Evolutionary conservation across 768 basidiomycete genomes (phyloP).

Genomic region (Auriscalpium microsporum): DNA sequence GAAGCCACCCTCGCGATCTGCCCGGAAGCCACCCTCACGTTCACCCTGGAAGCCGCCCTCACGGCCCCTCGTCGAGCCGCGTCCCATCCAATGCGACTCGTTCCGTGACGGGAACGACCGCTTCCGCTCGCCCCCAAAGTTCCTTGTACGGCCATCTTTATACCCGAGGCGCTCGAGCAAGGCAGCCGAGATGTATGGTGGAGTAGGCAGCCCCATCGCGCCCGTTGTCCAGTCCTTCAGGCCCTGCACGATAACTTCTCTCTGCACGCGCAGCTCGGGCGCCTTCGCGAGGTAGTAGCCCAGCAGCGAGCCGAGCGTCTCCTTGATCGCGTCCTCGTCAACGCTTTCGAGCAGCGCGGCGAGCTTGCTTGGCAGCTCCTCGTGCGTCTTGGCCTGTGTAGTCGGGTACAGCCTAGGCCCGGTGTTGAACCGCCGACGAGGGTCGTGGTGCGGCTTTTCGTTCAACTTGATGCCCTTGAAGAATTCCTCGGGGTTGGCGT

Average conservation of each 20-base stretch:
- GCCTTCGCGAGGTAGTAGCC: constrained; percentile 9
- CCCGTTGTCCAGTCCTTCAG: constrained; percentile 13
- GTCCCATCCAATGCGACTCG: neutral
- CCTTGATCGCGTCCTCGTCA: constrained; percentile 5
- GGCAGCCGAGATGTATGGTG: constrained; percentile 5
- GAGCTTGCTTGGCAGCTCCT: constrained; percentile 15
- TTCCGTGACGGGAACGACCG: neutral
- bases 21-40: neutral
- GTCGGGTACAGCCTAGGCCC: constrained; percentile 11
- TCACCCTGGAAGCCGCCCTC: neutral
- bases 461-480: constrained; percentile 12
- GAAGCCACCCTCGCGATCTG: neutral
- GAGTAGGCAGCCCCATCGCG: constrained; percentile 4
- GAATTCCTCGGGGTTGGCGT: constrained; percentile 34
- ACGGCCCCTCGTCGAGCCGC: neutral
- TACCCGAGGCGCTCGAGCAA: constrained; percentile 10
- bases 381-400: constrained; percentile 2
- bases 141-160: neutral
- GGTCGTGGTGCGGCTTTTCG: neutral
- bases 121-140: neutral
- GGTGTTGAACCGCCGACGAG: neutral
- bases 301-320: constrained; percentile 12
- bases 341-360: constrained; percentile 4
- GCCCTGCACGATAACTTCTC: constrained; percentile 2
- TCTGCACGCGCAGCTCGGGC: constrained; percentile 2